Conservation (phyloP, 345 rosid species). For the Brassica juncea region DNA sequence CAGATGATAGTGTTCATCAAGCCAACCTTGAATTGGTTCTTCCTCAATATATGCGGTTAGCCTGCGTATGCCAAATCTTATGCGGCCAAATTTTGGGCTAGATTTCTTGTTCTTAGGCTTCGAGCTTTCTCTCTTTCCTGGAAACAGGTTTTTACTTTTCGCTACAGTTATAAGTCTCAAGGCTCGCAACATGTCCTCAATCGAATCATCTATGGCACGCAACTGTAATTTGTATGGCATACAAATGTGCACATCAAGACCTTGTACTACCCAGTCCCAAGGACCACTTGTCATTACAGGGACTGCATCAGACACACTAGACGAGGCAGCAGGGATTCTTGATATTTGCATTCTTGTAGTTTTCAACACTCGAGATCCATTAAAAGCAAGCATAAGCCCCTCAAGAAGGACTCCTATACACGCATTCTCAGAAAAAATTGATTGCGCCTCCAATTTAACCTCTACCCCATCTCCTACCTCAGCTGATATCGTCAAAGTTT, state of each 20-base stretch:
- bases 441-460: conserved; percentile 71
- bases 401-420: conserved; percentile 94
- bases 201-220: conserved; percentile 95
- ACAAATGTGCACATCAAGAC: conserved; percentile 80
- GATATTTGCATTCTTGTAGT: conserved; percentile 97
- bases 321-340: conserved; percentile 71
- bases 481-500: conserved; percentile 75
- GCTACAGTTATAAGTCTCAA: conserved; percentile 78
- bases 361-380: conserved; percentile 71
- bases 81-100: conserved; percentile 72
- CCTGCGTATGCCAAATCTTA: conserved; percentile 74
- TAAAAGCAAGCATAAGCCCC: conserved; percentile 70
- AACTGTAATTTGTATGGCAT: conserved; percentile 86
- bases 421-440: conserved; percentile 98
- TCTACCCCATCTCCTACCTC: conserved; percentile 95
- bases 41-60: conserved; percentile 90
- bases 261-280: conserved; percentile 85
- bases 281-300: conserved; percentile 42
- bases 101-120: conserved; percentile 74
- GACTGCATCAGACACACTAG: conserved; percentile 50
- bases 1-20: conserved; percentile 87
- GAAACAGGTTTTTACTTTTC: conserved; percentile 55
- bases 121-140: conserved; percentile 64
- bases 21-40: conserved; percentile 98
- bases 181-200: conserved; percentile 92